A percentile compares a stretch with the other conserved stretches of the same genome.
Evolutionary conservation across 169 alveolate species (phyloP).

Genomic region (Hepatocystis sp.): DNA sequence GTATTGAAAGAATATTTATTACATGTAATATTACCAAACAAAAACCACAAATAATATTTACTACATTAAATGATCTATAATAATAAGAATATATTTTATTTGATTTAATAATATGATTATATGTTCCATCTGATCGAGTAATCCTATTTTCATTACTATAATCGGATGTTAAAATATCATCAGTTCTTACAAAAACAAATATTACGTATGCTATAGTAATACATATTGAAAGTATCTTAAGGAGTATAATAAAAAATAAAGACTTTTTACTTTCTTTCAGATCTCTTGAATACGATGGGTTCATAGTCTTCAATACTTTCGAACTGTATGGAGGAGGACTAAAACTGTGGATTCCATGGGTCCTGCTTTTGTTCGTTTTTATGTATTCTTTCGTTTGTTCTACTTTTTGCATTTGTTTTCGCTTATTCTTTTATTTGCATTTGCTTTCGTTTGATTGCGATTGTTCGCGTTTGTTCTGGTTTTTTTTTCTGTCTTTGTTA

Average conservation of each 20-base stretch:
- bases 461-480: no score
- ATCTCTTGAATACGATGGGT: not conserved
- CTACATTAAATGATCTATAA: slow-evolving; percentile 30
- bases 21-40: slow-evolving; percentile 15
- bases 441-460: not conserved
- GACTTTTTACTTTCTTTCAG: slow-evolving; percentile 2
- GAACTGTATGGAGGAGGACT: no score
- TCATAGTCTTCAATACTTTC: slow-evolving; percentile 21
- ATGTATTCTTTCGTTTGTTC: no score
- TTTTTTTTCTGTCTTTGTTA: no score
- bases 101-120: no score
- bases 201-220: slow-evolving; percentile 18
- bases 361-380: not conserved
- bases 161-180: no score
- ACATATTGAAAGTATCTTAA: slow-evolving; percentile 14
- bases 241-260: slow-evolving; percentile 5
- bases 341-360: no score
- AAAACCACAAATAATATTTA: slow-evolving; percentile 40
- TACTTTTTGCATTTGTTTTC: no score
- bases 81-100: slow-evolving; percentile 46
- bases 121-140: no score
- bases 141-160: no score
- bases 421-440: no score
- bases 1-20: slow-evolving; percentile 13
- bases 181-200: no score